Evolutionary conservation across 2,329 filamentous ascomycete genomes (phyloP), one percentile per base, ranked within the genome.

Genomic region (Colletotrichum lindemuthianum): DNA sequence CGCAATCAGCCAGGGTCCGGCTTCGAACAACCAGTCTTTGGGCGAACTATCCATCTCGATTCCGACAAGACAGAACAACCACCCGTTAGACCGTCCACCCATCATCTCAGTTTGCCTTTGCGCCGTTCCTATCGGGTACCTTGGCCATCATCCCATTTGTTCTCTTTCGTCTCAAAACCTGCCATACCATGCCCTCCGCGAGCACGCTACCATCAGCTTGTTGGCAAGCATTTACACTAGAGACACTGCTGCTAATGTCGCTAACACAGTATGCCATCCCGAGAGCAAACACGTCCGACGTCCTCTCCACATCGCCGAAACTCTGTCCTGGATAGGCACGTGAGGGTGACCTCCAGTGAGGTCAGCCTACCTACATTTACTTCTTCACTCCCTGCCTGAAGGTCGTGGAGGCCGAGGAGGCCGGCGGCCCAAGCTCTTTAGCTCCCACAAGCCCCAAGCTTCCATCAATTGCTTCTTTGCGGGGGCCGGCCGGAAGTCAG

Each of bases 371-470:
- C 4, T 24, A 24, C 24, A 24, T 24, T 57, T 48, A 44, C 43
- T 49, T 57, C 34, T 49, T 49, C 12, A 45, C 24, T 8, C 43
- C 43, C 10, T 45, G n/a, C 13, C 7, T 45, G 15, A 10, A 6
- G 13, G 13, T n/a, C 15, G 24, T 16, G n/a, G 37, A 49, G 10
- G 47, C 52, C 10, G 43, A 24, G 24, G 45, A 36, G 50, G 44
- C 44, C 34, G 58, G 45, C 40, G 57, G 36, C 37, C 61, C 40
- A 61, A 61, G 57, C 58, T 61, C 58, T 56, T n/a, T 59, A 56
- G 50, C 37, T 32, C 50, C 24, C 32, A 41, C 51, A 47, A 56
- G 57, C 50, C 57, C 61, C 45, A 48, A 65, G 50, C 58, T 65
- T 56, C 51, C 8, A 34, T 34, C 11, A 24, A 49, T 40, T 56